A percentile compares a stretch with the other conserved stretches of the same genome.
phyloP scores from a whole-genome alignment of 2,329 filamentous ascomycete species.

The Cladosporium sp. region DNA sequence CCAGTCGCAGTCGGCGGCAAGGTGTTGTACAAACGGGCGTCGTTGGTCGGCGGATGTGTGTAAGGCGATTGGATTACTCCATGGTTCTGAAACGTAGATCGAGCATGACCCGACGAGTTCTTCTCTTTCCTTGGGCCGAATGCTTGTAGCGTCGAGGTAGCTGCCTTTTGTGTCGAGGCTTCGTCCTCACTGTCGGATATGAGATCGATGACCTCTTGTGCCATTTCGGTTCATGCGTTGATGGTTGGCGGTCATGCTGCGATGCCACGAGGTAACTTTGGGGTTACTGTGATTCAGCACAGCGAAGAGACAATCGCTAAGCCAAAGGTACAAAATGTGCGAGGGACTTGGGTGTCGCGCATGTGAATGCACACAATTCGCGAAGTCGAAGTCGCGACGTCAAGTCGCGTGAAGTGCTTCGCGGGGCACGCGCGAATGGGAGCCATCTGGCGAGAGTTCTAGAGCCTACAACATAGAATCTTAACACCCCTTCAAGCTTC shows the following conservation, averaged over 20 bases:
- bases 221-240: neutral
- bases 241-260: neutral
- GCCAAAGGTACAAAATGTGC: no score
- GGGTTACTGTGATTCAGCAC: no score
- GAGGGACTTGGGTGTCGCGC: no score
- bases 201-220: slow-evolving; percentile 6
- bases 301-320: no score
- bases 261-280: neutral
- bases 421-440: neutral
- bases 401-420: neutral
- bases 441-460: no score
- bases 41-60: neutral
- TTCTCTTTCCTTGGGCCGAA: slow-evolving; percentile 15
- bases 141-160: slow-evolving; percentile 2
- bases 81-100: neutral
- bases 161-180: slow-evolving; percentile 6
- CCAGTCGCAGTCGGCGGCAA: neutral
- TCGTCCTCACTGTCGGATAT: slow-evolving; percentile 11
- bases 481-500: no score
- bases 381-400: neutral
- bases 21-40: neutral
- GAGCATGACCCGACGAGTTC: neutral
- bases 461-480: no score
- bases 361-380: no score
- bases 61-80: neutral